Evolutionary conservation across 371 early-diverging fungal species (phyloP).

Genomic region (Entomophthora muscae): DNA sequence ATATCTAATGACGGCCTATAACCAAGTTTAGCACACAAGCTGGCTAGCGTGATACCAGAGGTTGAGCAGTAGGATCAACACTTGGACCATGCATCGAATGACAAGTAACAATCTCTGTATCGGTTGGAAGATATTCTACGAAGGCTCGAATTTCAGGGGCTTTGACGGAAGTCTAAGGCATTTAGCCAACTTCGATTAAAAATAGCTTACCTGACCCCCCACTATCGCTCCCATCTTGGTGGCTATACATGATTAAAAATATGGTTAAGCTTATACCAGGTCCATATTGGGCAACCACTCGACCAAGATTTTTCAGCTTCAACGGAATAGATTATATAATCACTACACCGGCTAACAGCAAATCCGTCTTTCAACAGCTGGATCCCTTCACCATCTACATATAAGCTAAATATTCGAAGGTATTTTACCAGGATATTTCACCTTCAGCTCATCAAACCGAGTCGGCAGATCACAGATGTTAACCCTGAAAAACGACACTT

Average conservation of each 20-base stretch:
- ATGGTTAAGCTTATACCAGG: constrained; percentile 31
- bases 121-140: constrained; percentile 60
- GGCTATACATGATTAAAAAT: constrained; percentile 22
- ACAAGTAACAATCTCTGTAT: constrained; percentile 81
- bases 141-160: constrained; percentile 83
- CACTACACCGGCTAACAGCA: constrained; percentile 61
- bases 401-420: background rate
- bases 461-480: constrained; percentile 75
- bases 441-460: constrained; percentile 21
- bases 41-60: constrained; percentile 30
- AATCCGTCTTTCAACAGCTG: constrained; percentile 63
- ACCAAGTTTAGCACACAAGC: background rate
- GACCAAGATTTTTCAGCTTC: constrained; percentile 73
- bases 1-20: constrained; percentile 52
- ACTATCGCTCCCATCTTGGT: constrained; percentile 80
- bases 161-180: constrained; percentile 73
- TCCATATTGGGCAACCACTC: constrained; percentile 66
- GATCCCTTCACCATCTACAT: constrained; percentile 26
- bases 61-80: constrained; percentile 67
- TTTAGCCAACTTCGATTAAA: background rate
- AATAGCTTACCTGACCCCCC: constrained; percentile 37
- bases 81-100: constrained; percentile 93
- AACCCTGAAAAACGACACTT: no score
- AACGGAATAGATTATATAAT: constrained; percentile 86
- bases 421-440: constrained; percentile 3